phyloP scores from a whole-genome alignment of 257 asterid genomes.

The Forsythia viridissima region DNA sequence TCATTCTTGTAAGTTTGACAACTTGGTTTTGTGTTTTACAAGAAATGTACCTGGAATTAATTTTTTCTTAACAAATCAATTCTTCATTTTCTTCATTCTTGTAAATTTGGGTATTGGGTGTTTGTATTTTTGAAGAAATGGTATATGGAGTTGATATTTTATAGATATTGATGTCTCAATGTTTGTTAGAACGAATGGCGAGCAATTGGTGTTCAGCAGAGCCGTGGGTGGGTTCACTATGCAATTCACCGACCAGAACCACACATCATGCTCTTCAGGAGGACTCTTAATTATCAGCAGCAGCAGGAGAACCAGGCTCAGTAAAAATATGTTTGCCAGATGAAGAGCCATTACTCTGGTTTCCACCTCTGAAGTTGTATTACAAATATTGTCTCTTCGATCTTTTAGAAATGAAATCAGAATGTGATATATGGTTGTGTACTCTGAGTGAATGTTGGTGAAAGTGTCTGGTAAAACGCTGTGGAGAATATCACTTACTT shows the following conservation, averaged over 20 bases:
- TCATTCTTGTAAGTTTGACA: too few relatives aligned
- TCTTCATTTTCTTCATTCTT: too few relatives aligned
- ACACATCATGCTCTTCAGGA: constrained; percentile 20
- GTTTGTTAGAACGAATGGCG: constrained; percentile 17
- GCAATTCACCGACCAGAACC: too few relatives aligned
- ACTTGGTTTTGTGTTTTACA: too few relatives aligned
- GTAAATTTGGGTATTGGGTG: background rate
- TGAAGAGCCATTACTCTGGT: constrained; percentile 20
- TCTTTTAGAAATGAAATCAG: background rate
- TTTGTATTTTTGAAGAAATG: too few relatives aligned
- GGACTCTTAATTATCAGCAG: constrained; percentile 55
- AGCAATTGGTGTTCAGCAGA: too few relatives aligned
- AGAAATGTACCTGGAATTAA: background rate
- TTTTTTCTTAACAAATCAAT: background rate
- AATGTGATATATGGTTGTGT: background rate
- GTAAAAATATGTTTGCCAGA: constrained; percentile 44
- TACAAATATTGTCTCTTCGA: background rate
- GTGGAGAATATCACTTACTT: constrained; percentile 9
- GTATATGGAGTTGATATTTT: too few relatives aligned
- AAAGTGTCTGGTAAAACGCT: background rate
- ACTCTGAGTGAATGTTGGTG: constrained; percentile 15
- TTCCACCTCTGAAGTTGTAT: background rate
- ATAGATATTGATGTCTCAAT: constrained; percentile 2
- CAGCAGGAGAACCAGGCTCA: constrained; percentile 55
- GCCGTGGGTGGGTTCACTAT: too few relatives aligned